phyloP scores from a whole-genome alignment of 257 asterid species.

The Nicotiana paniculata region DNA sequence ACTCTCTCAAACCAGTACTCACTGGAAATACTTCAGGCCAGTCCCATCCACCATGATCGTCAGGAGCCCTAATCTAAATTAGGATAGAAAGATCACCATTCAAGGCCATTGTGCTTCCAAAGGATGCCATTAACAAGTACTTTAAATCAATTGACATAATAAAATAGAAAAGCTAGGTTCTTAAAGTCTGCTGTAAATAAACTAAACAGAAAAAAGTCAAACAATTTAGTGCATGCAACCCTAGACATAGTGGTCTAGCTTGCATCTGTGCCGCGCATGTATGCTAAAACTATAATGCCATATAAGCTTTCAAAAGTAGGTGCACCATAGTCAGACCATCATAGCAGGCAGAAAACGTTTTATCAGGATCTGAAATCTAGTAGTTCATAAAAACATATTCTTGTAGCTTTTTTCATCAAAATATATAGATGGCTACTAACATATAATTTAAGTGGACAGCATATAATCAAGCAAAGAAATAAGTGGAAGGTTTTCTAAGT shows the following conservation, averaged over 20 bases:
- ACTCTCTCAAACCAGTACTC: constrained; percentile 19
- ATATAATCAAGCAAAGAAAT: neutral
- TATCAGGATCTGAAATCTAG: neutral
- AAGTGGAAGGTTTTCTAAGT: neutral
- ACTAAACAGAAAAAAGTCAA: neutral
- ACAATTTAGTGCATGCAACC: neutral
- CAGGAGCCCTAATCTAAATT: constrained; percentile 47
- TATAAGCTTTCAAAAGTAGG: neutral
- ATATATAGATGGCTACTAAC: neutral
- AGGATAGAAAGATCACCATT: constrained; percentile 22
- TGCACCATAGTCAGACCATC: neutral
- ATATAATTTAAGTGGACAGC: neutral
- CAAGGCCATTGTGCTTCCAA: constrained; percentile 26
- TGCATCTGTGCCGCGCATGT: neutral
- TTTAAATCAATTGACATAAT: constrained; percentile 8
- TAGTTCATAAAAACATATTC: neutral
- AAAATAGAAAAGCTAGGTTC: neutral
- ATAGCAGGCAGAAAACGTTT: neutral
- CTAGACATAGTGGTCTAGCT: neutral
- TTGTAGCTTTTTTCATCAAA: neutral
- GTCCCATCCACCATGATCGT: constrained; percentile 55
- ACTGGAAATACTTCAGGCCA: constrained; percentile 53
- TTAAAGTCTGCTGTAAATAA: neutral
- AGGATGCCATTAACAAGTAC: constrained; percentile 14
- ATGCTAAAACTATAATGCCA: neutral